These are phyloP conservation scores for Tricholoma matsutake DNA, from an alignment of 768 basidiomycete species.

Conservation along the genomic window DNA sequence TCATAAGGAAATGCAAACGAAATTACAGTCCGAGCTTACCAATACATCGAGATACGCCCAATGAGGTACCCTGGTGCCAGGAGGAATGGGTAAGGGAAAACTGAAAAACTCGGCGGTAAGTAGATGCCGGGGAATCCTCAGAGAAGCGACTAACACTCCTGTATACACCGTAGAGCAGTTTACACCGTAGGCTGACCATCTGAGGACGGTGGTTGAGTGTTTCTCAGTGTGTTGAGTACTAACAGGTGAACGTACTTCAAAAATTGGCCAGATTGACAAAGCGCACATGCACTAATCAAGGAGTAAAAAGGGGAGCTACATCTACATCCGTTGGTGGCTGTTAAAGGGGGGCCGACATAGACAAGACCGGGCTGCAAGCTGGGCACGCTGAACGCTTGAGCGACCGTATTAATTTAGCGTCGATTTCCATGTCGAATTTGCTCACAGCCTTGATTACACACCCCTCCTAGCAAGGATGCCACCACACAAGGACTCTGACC, in stretches of 20 bases:
- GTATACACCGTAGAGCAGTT: slow-evolving; percentile 46
- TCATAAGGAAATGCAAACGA: background rate
- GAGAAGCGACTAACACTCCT: slow-evolving; percentile 23
- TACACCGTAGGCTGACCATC: slow-evolving; percentile 45
- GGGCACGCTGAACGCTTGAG: slow-evolving; percentile 33
- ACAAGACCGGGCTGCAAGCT: slow-evolving; percentile 26
- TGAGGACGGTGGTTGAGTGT: slow-evolving; percentile 15
- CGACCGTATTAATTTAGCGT: slow-evolving; percentile 2
- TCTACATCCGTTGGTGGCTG: background rate
- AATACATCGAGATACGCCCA: slow-evolving; percentile 48
- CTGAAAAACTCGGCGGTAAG: slow-evolving; percentile 19
- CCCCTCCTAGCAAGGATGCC: slow-evolving; percentile 38
- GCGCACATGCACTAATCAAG: background rate
- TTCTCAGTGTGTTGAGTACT: background rate
- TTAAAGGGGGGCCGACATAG: slow-evolving; percentile 29
- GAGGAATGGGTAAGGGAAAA: slow-evolving; percentile 37
- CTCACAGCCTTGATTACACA: slow-evolving; percentile 37
- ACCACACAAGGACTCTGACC: slow-evolving; percentile 44
- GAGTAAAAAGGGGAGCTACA: slow-evolving; percentile 1
- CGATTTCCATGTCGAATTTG: background rate
- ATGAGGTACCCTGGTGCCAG: slow-evolving; percentile 40
- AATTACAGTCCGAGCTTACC: slow-evolving; percentile 20
- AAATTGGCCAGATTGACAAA: slow-evolving; percentile 40
- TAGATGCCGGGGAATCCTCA: background rate
- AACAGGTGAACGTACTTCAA: slow-evolving; percentile 24